phyloP scores from a whole-genome alignment of 73 alveolate genomes.

The Breviolum minutum region DNA sequence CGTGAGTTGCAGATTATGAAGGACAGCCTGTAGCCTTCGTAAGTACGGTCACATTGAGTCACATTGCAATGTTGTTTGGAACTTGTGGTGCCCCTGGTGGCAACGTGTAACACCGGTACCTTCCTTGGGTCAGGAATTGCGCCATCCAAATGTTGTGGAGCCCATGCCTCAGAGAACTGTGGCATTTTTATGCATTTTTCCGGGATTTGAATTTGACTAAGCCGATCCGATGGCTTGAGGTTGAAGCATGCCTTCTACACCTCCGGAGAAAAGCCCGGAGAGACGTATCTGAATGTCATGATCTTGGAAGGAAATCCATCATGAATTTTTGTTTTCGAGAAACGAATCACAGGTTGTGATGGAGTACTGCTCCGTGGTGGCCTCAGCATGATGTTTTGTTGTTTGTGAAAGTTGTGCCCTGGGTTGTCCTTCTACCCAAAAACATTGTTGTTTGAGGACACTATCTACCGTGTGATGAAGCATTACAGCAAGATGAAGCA shows the following conservation, averaged over 20 bases:
- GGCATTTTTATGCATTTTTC: not conserved
- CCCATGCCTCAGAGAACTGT: not conserved
- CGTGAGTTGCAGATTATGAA: conserved; percentile 98
- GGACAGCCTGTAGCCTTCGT: conserved; percentile 21
- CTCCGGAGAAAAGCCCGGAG: conserved; percentile 98
- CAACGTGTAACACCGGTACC: not conserved
- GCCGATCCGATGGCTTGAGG: not conserved
- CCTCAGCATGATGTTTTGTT: not conserved
- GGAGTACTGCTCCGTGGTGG: conserved; percentile 96
- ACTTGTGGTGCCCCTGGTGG: not conserved
- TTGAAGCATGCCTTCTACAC: conserved; percentile 98
- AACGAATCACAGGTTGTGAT: conserved; percentile 95
- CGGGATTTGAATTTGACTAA: not conserved
- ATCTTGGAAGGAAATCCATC: too few relatives aligned
- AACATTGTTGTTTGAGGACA: conserved; percentile 73
- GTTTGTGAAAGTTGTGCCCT: not conserved
- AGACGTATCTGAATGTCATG: conserved; percentile 95
- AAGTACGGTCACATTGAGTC: not conserved
- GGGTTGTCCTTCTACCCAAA: not conserved
- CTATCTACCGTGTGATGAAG: conserved; percentile 97
- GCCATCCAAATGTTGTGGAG: conserved; percentile 98
- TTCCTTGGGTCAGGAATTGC: conserved; percentile 96
- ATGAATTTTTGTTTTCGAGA: not conserved
- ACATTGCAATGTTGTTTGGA: not conserved
- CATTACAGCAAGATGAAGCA: conserved; percentile 98